Percentiles rank a stretch among this genome's conserved stretches.
Evolutionary conservation across 495 filamentous ascomycete species (phyloP).

Genomic region (Podospora australis): DNA sequence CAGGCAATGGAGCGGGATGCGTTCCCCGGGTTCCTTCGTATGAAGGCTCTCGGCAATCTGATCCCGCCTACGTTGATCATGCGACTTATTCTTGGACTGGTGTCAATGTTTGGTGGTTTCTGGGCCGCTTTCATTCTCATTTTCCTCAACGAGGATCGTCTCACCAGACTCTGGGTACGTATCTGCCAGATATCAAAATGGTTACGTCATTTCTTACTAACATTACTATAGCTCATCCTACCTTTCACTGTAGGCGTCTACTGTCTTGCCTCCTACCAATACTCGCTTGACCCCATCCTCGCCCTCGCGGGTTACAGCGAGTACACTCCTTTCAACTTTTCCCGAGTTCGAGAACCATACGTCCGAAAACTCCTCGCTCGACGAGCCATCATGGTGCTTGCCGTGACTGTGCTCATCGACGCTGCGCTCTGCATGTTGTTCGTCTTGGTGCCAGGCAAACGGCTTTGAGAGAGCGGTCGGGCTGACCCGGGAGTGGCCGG

Average conservation of each 20-base stretch:
- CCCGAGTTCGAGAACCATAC: conserved; percentile 78
- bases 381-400: conserved; percentile 69
- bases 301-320: conserved; percentile 86
- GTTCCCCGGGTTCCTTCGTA: conserved; percentile 90
- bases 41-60: conserved; percentile 90
- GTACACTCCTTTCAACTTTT: conserved; percentile 89
- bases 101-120: conserved; percentile 83
- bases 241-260: conserved; percentile 90
- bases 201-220: conserved; percentile 18
- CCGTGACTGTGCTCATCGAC: conserved; percentile 65
- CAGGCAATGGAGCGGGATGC: conserved; percentile 99
- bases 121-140: conserved; percentile 92
- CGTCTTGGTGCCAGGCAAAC: conserved; percentile 86
- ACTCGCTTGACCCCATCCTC: conserved; percentile 85
- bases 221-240: conserved; percentile 63
- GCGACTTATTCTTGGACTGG: conserved; percentile 75
- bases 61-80: conserved; percentile 81
- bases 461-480: conserved; percentile 47
- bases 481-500: neutral
- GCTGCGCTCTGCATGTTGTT: conserved; percentile 74
- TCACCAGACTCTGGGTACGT: conserved; percentile 75
- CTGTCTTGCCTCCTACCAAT: conserved; percentile 82
- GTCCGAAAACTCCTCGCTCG: conserved; percentile 76
- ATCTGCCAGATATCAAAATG: neutral
- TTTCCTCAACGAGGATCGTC: conserved; percentile 70